phyloP scores from a whole-genome alignment of 2,329 filamentous ascomycete genomes.

The Endoconidiophora polonica region DNA sequence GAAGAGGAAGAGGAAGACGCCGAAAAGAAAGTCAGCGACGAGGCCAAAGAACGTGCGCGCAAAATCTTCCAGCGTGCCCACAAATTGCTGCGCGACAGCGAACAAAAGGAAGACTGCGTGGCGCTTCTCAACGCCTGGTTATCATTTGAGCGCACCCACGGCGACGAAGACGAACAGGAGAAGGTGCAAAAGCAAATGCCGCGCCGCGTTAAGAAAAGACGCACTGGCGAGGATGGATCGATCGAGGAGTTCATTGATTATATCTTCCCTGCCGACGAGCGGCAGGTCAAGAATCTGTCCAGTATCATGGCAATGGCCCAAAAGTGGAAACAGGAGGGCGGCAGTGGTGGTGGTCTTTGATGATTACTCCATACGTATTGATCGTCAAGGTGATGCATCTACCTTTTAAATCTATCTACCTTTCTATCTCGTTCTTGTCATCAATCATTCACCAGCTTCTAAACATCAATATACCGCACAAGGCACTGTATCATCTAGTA shows the following conservation, averaged over 20 bases:
- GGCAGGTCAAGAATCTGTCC: constrained; percentile 66
- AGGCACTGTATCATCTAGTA: too few species aligned
- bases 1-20: constrained; percentile 41
- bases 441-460: neutral
- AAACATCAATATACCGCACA: neutral
- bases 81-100: constrained; percentile 72
- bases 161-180: constrained; percentile 55
- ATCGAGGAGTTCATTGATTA: constrained; percentile 98
- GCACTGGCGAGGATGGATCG: constrained; percentile 77
- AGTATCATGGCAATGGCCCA: constrained; percentile 74
- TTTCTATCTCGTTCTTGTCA: neutral
- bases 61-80: constrained; percentile 74
- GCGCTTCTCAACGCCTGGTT: constrained; percentile 84
- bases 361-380: neutral
- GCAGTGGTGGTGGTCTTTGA: neutral
- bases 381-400: neutral
- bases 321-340: constrained; percentile 61
- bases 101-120: constrained; percentile 87
- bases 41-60: constrained; percentile 67
- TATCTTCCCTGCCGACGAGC: constrained; percentile 89
- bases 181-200: constrained; percentile 89
- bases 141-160: constrained; percentile 77
- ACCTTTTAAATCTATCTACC: neutral
- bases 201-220: constrained; percentile 75
- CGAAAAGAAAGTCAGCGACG: constrained; percentile 58